Evolutionary conservation across 495 filamentous ascomycete species (phyloP), one percentile per base, ranked within the genome.

Genomic region (Gamarada debralockiae): DNA sequence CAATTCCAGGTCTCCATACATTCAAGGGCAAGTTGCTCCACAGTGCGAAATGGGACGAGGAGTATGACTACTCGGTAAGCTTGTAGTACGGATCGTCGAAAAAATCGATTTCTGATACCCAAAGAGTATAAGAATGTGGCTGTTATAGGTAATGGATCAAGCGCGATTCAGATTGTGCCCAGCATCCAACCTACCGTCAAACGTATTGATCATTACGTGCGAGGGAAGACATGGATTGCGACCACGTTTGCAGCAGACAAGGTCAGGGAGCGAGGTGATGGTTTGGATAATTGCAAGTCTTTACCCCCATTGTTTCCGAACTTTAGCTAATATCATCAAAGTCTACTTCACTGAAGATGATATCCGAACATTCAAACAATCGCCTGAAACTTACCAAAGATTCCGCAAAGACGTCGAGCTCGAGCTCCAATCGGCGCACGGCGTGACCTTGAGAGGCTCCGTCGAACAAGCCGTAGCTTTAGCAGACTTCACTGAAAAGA

Each of bases 141-240:
- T 3, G 63, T 76, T 9, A 66, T 79, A 40, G 82, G 81, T 69
- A 84, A 67, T 72, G 78, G 63, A 46, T 79, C 57, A 69, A 80
- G 57, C 59, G 71, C 60, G 63, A 79, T 73, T 27, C 83, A 87
- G 55, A 72, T 86, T 17, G 73, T 58, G 14, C 47, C 52, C 14
- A 41, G 71, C 2, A 66, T 82, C 17, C 74, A 79, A 45, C 71
- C 70, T 15, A 56, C 72, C 12, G 76, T 75, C 15, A 61, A 57
- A 20, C 75, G 75, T 49, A 65, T 83, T 34, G 75, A 79, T 55
- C 75, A 81, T 56, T 83, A 77, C 39, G 76, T 72, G 3, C 71
- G 79, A 6, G 76, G 73, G 42, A 68, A 70, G 9, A 79, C 77
- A 20, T 83, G 78, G 79, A 74, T 83, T 20, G 73, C 75, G 14